Conservation (phyloP, 164 flowering plant genomes). For the Hamamelis virginiana region DNA sequence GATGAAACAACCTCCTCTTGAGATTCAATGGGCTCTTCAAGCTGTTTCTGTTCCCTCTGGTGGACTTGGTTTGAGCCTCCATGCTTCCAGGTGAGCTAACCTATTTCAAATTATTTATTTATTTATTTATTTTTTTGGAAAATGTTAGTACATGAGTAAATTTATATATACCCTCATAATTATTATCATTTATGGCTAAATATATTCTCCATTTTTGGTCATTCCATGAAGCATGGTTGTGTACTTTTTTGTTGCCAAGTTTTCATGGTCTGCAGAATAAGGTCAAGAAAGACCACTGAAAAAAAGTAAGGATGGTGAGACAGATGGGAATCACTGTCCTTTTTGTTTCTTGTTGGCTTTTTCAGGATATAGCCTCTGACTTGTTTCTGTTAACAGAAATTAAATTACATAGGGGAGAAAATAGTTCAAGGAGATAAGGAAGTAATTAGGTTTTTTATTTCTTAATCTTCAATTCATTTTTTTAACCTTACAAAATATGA, state of each 20-base stretch:
- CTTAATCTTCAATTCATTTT: no score
- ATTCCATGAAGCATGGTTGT: conserved; percentile 1
- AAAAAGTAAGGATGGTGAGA: conserved; percentile 31
- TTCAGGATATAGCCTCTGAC: conserved; percentile 26
- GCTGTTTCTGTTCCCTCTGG: conserved; percentile 76
- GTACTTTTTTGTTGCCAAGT: conserved; percentile 4
- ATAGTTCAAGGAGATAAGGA: background rate
- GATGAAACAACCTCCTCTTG: conserved; percentile 72
- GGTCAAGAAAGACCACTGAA: conserved; percentile 33
- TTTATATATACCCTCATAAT: background rate
- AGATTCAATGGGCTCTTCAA: conserved; percentile 76
- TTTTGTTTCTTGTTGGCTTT: conserved; percentile 28
- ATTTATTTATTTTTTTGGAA: background rate
- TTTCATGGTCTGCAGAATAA: conserved; percentile 23
- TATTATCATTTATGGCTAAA: background rate
- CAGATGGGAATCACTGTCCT: conserved; percentile 27
- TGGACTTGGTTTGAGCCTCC: conserved; percentile 77
- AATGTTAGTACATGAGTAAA: no score
- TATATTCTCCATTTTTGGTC: conserved; percentile 11
- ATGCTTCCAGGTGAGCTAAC: conserved; percentile 57
- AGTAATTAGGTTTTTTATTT: no score
- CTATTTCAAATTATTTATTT: no score
- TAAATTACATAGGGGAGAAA: background rate
- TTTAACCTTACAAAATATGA: no score
- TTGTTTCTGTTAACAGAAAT: conserved; percentile 13